A percentile compares a stretch with the other conserved stretches of the same genome.
phyloP scores from a whole-genome alignment of 2,329 filamentous ascomycete genomes.

The Trichoderma oligosporum region DNA sequence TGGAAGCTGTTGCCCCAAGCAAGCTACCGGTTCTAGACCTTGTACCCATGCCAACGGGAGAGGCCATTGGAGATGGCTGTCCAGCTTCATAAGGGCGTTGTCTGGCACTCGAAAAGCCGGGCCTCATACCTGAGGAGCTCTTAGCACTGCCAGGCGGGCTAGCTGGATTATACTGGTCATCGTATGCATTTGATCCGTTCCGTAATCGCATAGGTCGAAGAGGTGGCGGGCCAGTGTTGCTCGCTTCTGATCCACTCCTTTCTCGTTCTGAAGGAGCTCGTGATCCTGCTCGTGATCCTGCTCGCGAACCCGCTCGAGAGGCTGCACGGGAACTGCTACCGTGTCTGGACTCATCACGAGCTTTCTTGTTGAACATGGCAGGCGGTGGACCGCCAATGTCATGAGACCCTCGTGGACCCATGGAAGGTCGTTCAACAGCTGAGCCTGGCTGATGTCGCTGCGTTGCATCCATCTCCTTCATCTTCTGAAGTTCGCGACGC shows the following conservation, averaged over 20 bases:
- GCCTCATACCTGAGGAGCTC: conserved; percentile 17
- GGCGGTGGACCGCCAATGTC: conserved; percentile 45
- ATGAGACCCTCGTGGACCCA: conserved; percentile 37
- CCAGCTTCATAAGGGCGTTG: conserved; percentile 17
- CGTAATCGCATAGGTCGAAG: conserved; percentile 35
- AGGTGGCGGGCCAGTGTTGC: conserved; percentile 43
- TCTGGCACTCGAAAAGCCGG: neutral
- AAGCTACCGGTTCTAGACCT: conserved; percentile 38
- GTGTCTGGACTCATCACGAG: conserved; percentile 42
- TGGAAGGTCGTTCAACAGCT: conserved; percentile 17
- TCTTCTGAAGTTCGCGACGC: conserved; percentile 52
- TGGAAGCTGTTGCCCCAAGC: conserved; percentile 32
- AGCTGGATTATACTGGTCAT: conserved; percentile 30
- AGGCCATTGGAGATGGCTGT: conserved; percentile 15
- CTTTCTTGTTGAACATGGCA: conserved; percentile 42
- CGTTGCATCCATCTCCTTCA: conserved; percentile 51
- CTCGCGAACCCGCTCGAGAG: conserved; percentile 33
- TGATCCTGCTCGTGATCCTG: conserved; percentile 32
- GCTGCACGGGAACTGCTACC: conserved; percentile 28
- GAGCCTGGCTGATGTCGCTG: conserved; percentile 39
- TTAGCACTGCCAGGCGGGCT: conserved; percentile 16
- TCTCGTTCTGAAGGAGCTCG: conserved; percentile 44
- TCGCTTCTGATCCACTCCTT: conserved; percentile 54
- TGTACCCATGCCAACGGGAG: conserved; percentile 14
- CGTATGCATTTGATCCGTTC: conserved; percentile 37